phyloP scores from a whole-genome alignment of 202 grass and related monocot genomes.

The Setaria italica region DNA sequence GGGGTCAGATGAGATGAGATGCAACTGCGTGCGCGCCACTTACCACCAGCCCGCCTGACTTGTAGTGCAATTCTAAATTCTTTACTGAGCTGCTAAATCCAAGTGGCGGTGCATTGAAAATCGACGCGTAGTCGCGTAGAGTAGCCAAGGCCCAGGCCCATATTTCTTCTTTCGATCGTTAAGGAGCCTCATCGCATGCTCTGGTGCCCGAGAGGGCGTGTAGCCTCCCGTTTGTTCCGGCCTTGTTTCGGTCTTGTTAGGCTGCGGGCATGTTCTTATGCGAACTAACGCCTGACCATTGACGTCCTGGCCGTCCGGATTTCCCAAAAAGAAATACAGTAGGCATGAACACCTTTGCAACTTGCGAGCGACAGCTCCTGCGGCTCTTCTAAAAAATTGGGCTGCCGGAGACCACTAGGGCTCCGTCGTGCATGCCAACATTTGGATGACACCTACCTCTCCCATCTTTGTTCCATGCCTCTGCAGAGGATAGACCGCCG shows the following conservation, averaged over 20 bases:
- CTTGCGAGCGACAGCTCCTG: constrained; percentile 13
- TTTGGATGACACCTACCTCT: background rate
- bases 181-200: too few species aligned
- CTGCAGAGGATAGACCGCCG: background rate
- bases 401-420: background rate
- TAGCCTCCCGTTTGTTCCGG: too few species aligned
- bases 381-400: background rate
- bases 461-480: background rate
- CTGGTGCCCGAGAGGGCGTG: too few species aligned
- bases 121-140: too few species aligned
- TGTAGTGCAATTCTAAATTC: background rate
- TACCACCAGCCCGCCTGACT: background rate
- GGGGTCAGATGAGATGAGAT: background rate
- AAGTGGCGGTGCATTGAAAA: background rate
- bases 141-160: too few species aligned
- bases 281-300: background rate
- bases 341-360: background rate
- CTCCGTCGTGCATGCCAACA: constrained; percentile 25
- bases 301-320: background rate
- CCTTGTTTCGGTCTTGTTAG: background rate
- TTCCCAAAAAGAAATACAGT: background rate
- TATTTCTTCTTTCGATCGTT: too few species aligned
- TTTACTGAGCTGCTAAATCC: background rate
- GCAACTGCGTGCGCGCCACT: background rate
- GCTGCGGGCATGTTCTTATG: background rate